phyloP scores from a whole-genome alignment of 345 rosid genomes.

The Lumnitzera littorea region DNA sequence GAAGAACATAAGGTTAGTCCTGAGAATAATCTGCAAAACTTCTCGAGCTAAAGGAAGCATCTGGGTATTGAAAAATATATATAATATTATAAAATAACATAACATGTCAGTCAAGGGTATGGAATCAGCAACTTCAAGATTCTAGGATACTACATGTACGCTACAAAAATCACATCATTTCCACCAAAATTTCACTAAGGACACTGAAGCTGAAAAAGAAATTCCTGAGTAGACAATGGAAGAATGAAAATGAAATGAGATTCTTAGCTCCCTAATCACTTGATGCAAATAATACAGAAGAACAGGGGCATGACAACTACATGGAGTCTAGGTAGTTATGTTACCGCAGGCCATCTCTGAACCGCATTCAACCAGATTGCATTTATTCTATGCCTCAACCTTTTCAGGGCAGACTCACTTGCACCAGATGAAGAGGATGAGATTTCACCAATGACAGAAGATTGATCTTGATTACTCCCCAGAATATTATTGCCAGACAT shows the following conservation, averaged over 20 bases:
- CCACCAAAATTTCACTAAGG: too few species aligned
- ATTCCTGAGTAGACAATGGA: too few species aligned
- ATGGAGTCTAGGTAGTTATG: neutral
- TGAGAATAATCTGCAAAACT: conserved; percentile 67
- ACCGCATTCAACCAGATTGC: conserved; percentile 41
- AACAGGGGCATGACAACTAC: neutral
- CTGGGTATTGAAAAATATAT: conserved; percentile 25
- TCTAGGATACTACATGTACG: too few species aligned
- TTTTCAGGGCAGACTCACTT: conserved; percentile 36
- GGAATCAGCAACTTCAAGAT: neutral
- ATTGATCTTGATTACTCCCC: conserved; percentile 25
- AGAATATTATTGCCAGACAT: conserved; percentile 14
- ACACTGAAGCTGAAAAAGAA: too few species aligned
- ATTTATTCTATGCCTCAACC: conserved; percentile 47
- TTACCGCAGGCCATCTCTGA: conserved; percentile 83
- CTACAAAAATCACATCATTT: too few species aligned
- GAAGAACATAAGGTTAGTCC: conserved; percentile 91
- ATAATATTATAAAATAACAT: neutral
- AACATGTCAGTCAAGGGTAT: neutral
- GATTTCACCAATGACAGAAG: conserved; percentile 23
- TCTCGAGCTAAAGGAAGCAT: conserved; percentile 76
- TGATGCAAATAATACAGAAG: neutral
- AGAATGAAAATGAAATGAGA: too few species aligned
- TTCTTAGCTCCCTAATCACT: neutral
- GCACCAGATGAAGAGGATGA: conserved; percentile 33